phyloP scores from a whole-genome alignment of 1,139 yeast species.

The Saccharomyces pastorianus region DNA sequence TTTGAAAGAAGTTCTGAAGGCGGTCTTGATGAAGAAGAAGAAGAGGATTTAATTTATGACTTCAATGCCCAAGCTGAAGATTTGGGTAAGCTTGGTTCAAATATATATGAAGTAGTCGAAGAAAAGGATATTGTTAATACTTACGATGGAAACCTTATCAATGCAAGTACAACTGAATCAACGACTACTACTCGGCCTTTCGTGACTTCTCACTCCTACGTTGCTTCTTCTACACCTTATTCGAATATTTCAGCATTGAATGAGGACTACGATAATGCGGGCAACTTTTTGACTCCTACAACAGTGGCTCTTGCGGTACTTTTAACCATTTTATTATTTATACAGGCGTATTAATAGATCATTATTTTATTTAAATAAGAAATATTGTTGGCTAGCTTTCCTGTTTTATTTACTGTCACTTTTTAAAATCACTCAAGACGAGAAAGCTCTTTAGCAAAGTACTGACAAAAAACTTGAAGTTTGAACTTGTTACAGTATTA shows the following conservation, averaged over 20 bases:
- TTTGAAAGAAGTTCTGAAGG: constrained; percentile 4
- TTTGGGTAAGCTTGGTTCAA: not conserved
- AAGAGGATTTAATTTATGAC: constrained; percentile 3
- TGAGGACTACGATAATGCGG: not conserved
- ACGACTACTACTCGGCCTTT: not conserved
- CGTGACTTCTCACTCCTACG: not conserved
- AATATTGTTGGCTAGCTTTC: not conserved
- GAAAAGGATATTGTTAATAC: not conserved
- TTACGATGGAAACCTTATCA: not conserved
- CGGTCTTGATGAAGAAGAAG: constrained; percentile 7
- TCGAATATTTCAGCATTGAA: not conserved
- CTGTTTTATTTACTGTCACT: not conserved
- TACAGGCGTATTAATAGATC: constrained; percentile 3
- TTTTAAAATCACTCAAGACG: not conserved
- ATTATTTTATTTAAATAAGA: not conserved
- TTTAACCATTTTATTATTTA: constrained; percentile 5
- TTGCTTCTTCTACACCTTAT: not conserved
- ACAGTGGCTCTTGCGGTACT: constrained; percentile 6
- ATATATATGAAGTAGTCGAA: not conserved
- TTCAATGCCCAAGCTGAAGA: not conserved
- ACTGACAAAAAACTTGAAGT: not conserved
- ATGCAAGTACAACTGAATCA: not conserved
- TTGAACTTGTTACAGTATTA: not conserved
- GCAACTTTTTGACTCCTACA: constrained; percentile 4
- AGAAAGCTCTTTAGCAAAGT: not conserved